Conservation (phyloP, 176 grass and related monocot species). For the bread wheat (Triticum aestivum) region DNA sequence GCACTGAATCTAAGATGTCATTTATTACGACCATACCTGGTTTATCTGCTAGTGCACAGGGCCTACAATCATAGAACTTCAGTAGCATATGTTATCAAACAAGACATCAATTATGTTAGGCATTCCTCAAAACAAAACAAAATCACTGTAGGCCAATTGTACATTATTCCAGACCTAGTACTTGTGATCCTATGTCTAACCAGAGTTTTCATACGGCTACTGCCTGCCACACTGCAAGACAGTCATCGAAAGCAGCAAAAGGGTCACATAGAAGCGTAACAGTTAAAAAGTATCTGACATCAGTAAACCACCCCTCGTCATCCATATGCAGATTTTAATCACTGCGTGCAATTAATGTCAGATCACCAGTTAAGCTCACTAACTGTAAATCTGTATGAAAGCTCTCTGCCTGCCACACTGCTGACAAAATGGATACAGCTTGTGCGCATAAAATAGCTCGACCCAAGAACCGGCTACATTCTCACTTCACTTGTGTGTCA, state of each 20-base stretch:
- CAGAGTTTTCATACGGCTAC: constrained; percentile 7
- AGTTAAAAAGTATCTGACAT: neutral
- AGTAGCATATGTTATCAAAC: neutral
- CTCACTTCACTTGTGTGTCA: neutral
- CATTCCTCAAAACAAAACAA: neutral
- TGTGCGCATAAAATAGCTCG: neutral
- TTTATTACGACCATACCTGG: neutral
- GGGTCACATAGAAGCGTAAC: neutral
- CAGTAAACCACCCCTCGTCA: neutral
- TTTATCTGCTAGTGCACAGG: constrained; percentile 15
- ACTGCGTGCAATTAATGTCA: neutral
- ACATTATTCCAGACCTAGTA: neutral
- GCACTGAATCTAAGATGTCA: neutral
- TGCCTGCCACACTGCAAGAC: neutral
- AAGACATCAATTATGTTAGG: neutral
- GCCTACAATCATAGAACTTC: neutral
- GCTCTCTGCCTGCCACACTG: neutral
- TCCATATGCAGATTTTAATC: neutral
- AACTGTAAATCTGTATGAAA: neutral
- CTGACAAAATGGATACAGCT: neutral
- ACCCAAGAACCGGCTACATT: neutral
- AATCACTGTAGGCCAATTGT: neutral
- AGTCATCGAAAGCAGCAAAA: neutral
- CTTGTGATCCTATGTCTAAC: constrained; percentile 24
- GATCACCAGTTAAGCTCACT: neutral